These are phyloP conservation scores for Pseudomassariella vexata DNA, from an alignment of 2,329 filamentous ascomycete genomes.

Conservation along the genomic window DNA sequence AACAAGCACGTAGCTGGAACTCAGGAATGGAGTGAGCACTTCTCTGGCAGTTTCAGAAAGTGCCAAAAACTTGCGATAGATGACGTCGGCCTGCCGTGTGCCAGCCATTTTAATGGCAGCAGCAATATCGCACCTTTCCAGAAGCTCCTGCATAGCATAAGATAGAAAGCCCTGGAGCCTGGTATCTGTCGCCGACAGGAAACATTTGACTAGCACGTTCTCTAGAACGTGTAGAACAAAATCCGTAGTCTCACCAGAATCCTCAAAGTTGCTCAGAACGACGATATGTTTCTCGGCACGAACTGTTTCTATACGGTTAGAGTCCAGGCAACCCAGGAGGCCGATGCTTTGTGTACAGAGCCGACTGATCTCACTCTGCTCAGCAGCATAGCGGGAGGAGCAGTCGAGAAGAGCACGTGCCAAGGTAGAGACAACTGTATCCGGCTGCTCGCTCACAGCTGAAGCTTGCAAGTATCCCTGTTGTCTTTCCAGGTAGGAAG, in stretches of 20 bases:
- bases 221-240: conserved; percentile 84
- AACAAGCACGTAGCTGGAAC: conserved; percentile 72
- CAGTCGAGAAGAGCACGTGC: conserved; percentile 80
- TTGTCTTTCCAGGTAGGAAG: conserved; percentile 63
- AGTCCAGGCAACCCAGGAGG: conserved; percentile 84
- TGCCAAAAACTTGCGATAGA: conserved; percentile 69
- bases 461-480: conserved; percentile 76
- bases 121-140: conserved; percentile 71
- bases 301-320: conserved; percentile 77
- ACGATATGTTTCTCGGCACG: conserved; percentile 79
- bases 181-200: conserved; percentile 83
- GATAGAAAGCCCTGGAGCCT: conserved; percentile 86
- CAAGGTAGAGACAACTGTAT: conserved; percentile 64
- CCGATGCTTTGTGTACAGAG: conserved; percentile 81
- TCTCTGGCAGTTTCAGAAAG: conserved; percentile 75
- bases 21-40: conserved; percentile 81
- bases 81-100: conserved; percentile 45
- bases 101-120: conserved; percentile 41
- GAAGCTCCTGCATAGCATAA: conserved; percentile 88
- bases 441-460: conserved; percentile 77
- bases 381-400: conserved; percentile 70
- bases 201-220: conserved; percentile 83
- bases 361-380: conserved; percentile 60
- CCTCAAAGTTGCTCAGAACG: conserved; percentile 79
- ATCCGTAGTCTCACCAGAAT: conserved; percentile 70